Evolutionary conservation across 257 asterid genomes (phyloP).

Genomic region (Capsicum baccatum): DNA sequence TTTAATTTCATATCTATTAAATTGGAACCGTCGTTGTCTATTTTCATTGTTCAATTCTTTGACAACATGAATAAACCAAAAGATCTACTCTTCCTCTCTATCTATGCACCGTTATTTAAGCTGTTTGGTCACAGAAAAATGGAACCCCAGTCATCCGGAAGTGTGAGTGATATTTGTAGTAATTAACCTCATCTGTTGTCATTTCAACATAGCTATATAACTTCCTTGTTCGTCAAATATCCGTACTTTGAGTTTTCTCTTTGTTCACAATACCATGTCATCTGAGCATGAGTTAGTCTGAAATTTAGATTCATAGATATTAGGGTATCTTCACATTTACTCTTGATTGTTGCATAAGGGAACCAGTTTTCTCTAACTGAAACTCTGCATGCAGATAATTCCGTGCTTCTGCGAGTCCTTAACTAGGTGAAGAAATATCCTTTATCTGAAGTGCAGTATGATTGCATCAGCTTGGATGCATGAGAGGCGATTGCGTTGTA

Average conservation of each 20-base stretch:
- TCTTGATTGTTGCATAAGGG: constrained; percentile 8
- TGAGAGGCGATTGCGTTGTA: background rate
- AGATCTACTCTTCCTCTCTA: too few species aligned
- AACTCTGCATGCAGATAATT: background rate
- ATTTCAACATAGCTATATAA: background rate
- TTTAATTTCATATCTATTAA: background rate
- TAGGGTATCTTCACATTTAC: constrained; percentile 11
- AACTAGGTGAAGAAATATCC: background rate
- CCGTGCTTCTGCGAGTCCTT: constrained; percentile 3
- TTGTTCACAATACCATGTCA: background rate
- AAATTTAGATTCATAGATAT: background rate
- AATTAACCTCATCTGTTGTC: background rate
- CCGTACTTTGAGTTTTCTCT: background rate
- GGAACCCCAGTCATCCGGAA: background rate
- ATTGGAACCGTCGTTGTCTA: background rate
- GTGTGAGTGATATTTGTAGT: constrained; percentile 10
- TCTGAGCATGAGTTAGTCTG: background rate
- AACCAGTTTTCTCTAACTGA: background rate
- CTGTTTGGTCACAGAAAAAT: background rate
- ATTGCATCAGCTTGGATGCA: background rate
- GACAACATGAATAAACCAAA: too few species aligned
- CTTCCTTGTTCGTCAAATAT: background rate
- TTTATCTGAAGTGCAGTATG: constrained; percentile 10
- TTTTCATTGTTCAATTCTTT: too few species aligned
- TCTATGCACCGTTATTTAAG: background rate